Evolutionary conservation across 345 rosid species (phyloP), one percentile per base, ranked within the genome.

Genomic region (Populus ilicifolia): DNA sequence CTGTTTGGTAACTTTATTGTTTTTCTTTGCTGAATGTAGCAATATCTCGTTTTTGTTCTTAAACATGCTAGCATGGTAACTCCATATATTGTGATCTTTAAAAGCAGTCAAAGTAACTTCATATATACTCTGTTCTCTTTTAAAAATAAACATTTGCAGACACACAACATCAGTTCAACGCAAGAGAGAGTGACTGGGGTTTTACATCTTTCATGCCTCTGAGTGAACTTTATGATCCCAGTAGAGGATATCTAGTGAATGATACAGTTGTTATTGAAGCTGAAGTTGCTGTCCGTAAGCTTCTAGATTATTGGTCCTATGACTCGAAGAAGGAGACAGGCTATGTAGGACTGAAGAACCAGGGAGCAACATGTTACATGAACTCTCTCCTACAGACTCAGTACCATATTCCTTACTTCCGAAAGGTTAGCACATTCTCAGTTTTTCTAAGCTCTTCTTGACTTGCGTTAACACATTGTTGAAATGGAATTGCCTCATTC

Each of bases 281-380:
- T 70, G 99, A 95, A 88, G 94, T 93, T 46, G 85, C 85, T 88
- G 98, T 93, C 62, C 93, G 92, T 50, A 89, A 83, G 80, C 88
- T 88, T 81, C 84, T 88, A 71, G 98, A 94, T 88, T 93, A 94
- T 73, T 92, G 93, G 94, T 65, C 93, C 39, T 89, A 90, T 80
- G 98, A 93, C 89, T 95, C 99, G 29, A 95, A 92, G 80, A 93
- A 95, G 80, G 99, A 93, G 85, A 95, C 99, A 44, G 97, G 99
- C 67, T 93, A 80, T 88, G 99, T 95, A 83, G 99, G 99, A 73
- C 93, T 95, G 68, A 95, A 95, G 87, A 95, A 95, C 83, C 99
- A 95, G 88, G 99, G 99, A 79, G 98, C 99, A n/a, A 93, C 99
- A 33, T 95, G 99, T 86, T 95, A 95, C 85, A 95, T 95, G 99